Base-by-base conservation (phyloP, 768 basidiomycete species). In the Rhizopogon vesiculosus region DNA sequence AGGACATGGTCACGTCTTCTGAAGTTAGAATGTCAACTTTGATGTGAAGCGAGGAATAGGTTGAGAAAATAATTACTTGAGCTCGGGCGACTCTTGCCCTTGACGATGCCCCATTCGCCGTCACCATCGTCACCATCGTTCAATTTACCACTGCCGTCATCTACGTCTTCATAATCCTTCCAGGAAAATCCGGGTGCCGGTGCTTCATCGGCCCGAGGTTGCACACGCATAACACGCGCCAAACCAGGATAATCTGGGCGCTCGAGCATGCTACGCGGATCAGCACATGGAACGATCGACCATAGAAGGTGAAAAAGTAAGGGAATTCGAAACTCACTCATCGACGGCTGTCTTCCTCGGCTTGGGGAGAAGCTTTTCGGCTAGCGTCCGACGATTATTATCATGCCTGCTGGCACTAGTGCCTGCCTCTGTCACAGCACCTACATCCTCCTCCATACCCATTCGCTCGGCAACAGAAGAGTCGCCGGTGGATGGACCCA, bases 21-120 rank as follows among this genome's bases (percentile, higher is more conserved):
- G n/a, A 33, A 25, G 19, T 43, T 2, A 12, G 15, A 25, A 44
- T 48, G 45, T 60, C 35, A 65, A 50, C 7, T 19, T 46, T 45
- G 22, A 22, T 40, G 29, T 6, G 8, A 31, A 39, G 31, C n/a
- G 8, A 22, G 35, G 45, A 25, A 43, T 40, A 42, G 19, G 2
- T 33, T 43, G 8, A 6, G 19, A 51, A 48, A 56, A 50, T 31
- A 52, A 74, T 55, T 68, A 82, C 80, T 75, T 25, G 70, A 60
- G 48, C 80, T 75, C 31, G 70, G 59, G 45, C 74, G 76, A 40
- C 70, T 66, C 55, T 78, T 77, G 61, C 82, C 81, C 70, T 76
- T 80, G 61, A 93, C 89, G 42, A 90, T 81, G 22, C 83, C 87
- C 91, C 90, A 92, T 16, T 75, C 89, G 53, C 89, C 89, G 65